Percentiles rank a stretch among this genome's conserved stretches.
phyloP scores from a whole-genome alignment of 345 rosid genomes.

The Eucalyptus fibrosa region DNA sequence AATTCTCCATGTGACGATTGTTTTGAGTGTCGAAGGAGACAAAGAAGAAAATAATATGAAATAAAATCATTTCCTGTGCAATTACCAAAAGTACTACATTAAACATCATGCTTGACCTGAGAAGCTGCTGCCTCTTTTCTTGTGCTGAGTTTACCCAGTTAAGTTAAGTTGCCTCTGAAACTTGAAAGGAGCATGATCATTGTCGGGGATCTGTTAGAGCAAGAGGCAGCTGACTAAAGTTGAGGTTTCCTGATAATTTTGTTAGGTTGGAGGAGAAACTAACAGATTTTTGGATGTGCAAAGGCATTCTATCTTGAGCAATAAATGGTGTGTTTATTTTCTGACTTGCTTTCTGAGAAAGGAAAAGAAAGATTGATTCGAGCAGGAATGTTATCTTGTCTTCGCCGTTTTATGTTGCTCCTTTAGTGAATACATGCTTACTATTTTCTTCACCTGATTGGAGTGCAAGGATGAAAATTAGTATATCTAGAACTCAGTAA shows the following conservation, averaged over 20 bases:
- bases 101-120: neutral
- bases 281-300: neutral
- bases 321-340: neutral
- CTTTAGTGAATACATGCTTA: neutral
- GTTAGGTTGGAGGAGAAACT: neutral
- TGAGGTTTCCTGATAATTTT: neutral
- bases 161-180: neutral
- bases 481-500: neutral
- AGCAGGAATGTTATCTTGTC: neutral
- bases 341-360: neutral
- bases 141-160: neutral
- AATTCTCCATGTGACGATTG: constrained; percentile 51
- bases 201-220: neutral
- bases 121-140: neutral
- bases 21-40: constrained; percentile 87
- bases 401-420: neutral
- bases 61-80: no score
- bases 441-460: neutral
- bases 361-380: neutral
- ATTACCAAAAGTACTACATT: neutral
- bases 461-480: neutral
- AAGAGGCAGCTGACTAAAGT: neutral
- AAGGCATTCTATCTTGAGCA: neutral
- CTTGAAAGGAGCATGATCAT: neutral
- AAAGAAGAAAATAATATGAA: constrained; percentile 36